Conservation (phyloP, 192 early-diverging fungal genomes). For the Umbelopsis vinacea region DNA sequence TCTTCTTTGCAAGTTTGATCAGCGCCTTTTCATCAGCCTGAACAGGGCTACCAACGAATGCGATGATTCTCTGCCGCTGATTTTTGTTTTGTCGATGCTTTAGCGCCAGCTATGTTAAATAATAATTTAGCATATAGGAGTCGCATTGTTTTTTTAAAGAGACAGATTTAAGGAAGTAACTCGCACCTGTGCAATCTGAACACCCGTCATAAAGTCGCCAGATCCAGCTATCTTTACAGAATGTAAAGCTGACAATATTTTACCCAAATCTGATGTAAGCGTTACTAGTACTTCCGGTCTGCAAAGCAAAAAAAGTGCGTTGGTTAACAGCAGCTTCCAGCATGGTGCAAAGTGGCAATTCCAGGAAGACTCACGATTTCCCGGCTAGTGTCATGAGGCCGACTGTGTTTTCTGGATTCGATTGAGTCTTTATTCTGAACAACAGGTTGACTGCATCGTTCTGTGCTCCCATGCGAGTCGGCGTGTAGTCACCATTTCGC, state of each 20-base stretch:
- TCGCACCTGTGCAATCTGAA: constrained; percentile 94
- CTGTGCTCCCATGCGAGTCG: constrained; percentile 92
- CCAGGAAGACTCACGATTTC: constrained; percentile 61
- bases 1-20: constrained; percentile 90
- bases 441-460: constrained; percentile 91
- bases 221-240: constrained; percentile 74
- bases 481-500: constrained; percentile 98
- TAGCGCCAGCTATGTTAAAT: constrained; percentile 69
- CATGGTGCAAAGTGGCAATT: background rate
- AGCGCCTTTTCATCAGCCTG: constrained; percentile 83
- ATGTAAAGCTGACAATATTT: constrained; percentile 88
- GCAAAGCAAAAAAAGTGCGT: background rate
- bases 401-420: constrained; percentile 96
- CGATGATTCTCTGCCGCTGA: constrained; percentile 92
- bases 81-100: constrained; percentile 98
- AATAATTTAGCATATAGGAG: background rate
- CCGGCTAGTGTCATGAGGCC: constrained; percentile 95
- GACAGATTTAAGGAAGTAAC: too few relatives aligned
- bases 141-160: too few relatives aligned
- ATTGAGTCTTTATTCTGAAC: constrained; percentile 87
- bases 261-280: constrained; percentile 87
- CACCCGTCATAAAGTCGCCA: constrained; percentile 77
- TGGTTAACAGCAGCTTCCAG: background rate
- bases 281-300: constrained; percentile 95
- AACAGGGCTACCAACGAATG: constrained; percentile 92